A percentile compares a stretch with the other conserved stretches of the same genome.
Conservation (phyloP, 2,329 filamentous ascomycete species). For the Erysiphe neolycopersici region DNA sequence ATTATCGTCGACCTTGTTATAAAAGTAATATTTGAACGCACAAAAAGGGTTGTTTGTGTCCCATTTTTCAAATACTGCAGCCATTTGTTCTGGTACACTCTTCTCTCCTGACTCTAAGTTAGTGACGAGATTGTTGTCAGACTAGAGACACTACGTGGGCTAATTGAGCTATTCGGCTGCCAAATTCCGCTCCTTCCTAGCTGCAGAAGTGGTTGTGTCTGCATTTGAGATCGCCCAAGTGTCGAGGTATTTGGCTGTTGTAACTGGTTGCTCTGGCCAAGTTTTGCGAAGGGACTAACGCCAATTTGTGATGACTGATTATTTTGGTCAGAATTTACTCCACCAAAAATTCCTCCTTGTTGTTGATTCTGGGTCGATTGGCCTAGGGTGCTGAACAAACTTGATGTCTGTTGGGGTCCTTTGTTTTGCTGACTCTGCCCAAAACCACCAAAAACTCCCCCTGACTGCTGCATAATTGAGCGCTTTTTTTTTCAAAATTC, state of each 20-base stretch:
- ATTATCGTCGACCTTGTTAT: conserved; percentile 55
- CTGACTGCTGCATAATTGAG: conserved; percentile 1
- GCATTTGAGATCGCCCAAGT: not conserved
- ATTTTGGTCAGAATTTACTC: not conserved
- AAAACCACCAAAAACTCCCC: conserved; percentile 4
- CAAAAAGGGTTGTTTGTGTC: conserved; percentile 39
- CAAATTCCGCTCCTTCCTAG: conserved; percentile 10
- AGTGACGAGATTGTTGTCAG: conserved; percentile 1
- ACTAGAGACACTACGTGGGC: conserved; percentile 8
- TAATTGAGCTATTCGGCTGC: conserved; percentile 9
- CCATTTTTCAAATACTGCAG: conserved; percentile 47
- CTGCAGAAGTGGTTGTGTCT: conserved; percentile 8
- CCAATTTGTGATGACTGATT: not conserved
- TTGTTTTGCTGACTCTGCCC: conserved; percentile 4
- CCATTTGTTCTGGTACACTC: conserved; percentile 47
- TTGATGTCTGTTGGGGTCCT: conserved; percentile 2
- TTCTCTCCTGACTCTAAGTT: conserved; percentile 29
- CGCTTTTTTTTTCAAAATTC: no score
- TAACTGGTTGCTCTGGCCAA: conserved; percentile 1
- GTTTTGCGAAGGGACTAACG: not conserved
- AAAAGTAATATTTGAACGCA: conserved; percentile 62
- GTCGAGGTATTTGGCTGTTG: conserved; percentile 5
- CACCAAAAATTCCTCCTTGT: not conserved
- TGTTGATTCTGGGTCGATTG: conserved; percentile 1
- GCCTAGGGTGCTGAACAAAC: not conserved